Evolutionary conservation across 257 asterid genomes (phyloP), one percentile per base, ranked within the genome.

Genomic region (Scutellaria galericulata): DNA sequence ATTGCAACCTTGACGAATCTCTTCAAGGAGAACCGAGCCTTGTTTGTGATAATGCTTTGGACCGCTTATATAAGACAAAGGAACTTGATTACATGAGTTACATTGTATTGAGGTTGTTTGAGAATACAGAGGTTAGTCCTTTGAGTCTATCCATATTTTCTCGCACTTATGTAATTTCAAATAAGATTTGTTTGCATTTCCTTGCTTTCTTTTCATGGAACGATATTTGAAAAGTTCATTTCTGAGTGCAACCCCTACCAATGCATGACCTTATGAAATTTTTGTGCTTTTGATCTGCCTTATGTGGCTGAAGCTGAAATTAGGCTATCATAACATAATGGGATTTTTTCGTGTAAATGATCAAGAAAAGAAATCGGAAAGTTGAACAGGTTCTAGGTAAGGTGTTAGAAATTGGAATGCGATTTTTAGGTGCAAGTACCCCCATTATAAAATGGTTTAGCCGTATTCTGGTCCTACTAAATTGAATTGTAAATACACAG

Each of bases 51-150:
- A 87, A 78, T 79, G 99, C 89, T 48, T 78, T 95, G 89, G 97
- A 92, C 65, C 97, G 97, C 73, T 77, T 95, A 80, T 84, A 67
- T 64, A 88, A 48, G 79, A 95, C 99, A 45, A 90, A 88, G 87
- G 99, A 95, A 84, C 98, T 95, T 70, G 99, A 95, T 80, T 95
- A 95, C 85, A 95, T 92, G 99, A 95, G 98, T 77, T 88, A 92
- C 85, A 88, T 95, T 69, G 99, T 92, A 40, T 69, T 95, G 79
- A 89, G 99, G 85, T 75, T 95, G 90, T 95, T 92, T 50, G 99
- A 95, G 82, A 87, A 92, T 82, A 90, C 90, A 9, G 99, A 87
- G 98, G 99, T 95, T 70, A 47, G 95, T 82, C 41, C 69, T 67
- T 59, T 7, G 44, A 13, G n/a, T 73, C 56, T 42, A 11, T 66